A percentile compares a stretch with the other conserved stretches of the same genome.
These are phyloP conservation scores for Talaromyces sp. DNA, from an alignment of 2,329 filamentous ascomycete species.

Conservation along the genomic window DNA sequence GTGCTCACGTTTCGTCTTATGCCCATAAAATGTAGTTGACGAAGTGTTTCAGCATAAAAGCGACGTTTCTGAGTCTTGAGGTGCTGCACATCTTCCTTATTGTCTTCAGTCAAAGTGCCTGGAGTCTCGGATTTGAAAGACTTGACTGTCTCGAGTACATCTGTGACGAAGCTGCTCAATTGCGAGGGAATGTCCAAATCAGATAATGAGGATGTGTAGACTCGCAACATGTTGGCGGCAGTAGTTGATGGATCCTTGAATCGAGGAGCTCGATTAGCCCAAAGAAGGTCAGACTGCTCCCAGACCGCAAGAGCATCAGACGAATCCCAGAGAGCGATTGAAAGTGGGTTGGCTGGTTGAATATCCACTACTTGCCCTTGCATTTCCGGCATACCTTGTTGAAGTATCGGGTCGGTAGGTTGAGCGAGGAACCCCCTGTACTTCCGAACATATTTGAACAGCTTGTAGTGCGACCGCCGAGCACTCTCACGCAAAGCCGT, in stretches of 20 bases:
- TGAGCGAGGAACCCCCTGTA: slow-evolving; percentile 77
- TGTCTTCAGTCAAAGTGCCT: slow-evolving; percentile 75
- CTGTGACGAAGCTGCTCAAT: slow-evolving; percentile 65
- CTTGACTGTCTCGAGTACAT: slow-evolving; percentile 64
- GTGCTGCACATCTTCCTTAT: slow-evolving; percentile 78
- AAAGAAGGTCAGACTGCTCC: slow-evolving; percentile 28
- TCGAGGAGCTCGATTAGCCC: slow-evolving; percentile 55
- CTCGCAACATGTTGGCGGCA: slow-evolving; percentile 67
- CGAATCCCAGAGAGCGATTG: slow-evolving; percentile 2
- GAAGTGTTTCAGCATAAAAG: slow-evolving; percentile 83
- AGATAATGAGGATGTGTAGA: slow-evolving; percentile 53
- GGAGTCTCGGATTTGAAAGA: slow-evolving; percentile 84
- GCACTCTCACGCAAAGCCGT: slow-evolving; percentile 84
- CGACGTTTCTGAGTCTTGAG: slow-evolving; percentile 88
- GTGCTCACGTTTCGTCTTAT: slow-evolving; percentile 77
- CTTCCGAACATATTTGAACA: slow-evolving; percentile 87
- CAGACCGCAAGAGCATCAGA: slow-evolving; percentile 34
- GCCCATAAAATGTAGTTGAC: slow-evolving; percentile 81
- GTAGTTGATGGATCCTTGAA: slow-evolving; percentile 69
- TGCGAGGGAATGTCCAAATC: slow-evolving; percentile 57
- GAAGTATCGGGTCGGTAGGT: slow-evolving; percentile 62
- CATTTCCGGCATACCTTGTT: slow-evolving; percentile 32
- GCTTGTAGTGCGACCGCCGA: slow-evolving; percentile 81
- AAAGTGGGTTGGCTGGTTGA: slow-evolving; percentile 12
- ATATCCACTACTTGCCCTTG: slow-evolving; percentile 26